A percentile compares a stretch with the other conserved stretches of the same genome.
phyloP scores from a whole-genome alignment of 768 basidiomycete species.

The Mycena alexandri region DNA sequence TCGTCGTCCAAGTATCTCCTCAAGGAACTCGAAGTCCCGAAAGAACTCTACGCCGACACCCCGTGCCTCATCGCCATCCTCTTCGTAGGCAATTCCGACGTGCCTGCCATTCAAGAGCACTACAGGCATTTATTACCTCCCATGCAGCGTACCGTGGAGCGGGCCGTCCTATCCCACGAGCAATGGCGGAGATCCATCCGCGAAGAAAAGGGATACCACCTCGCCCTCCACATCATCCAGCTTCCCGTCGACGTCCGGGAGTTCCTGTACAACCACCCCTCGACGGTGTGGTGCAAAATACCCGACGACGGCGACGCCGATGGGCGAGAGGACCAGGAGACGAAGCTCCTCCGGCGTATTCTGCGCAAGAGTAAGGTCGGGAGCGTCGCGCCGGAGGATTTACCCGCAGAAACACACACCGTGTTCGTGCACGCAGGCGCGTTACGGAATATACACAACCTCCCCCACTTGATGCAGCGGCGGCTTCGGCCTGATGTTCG shows the following conservation, averaged over 20 bases:
- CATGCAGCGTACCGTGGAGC: slow-evolving; percentile 4
- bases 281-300: slow-evolving; percentile 9
- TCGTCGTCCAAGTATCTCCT: not conserved
- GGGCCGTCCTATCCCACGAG: not conserved
- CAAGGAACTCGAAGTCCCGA: not conserved
- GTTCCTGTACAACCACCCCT: not conserved
- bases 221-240: slow-evolving; percentile 11
- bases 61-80: not conserved
- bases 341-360: not conserved
- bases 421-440: slow-evolving; percentile 30
- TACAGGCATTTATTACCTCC: not conserved
- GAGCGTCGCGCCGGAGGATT: not conserved
- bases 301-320: not conserved
- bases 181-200: slow-evolving; percentile 17
- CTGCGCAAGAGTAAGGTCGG: not conserved
- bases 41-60: not conserved
- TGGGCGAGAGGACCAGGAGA: slow-evolving; percentile 3
- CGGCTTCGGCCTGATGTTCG: slow-evolving; percentile 19
- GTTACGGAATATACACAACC: slow-evolving; percentile 1
- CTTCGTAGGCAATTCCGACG: not conserved
- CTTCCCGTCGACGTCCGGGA: not conserved
- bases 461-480: slow-evolving; percentile 17
- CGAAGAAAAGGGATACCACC: slow-evolving; percentile 1
- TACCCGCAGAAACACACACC: not conserved
- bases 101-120: not conserved